phyloP scores from a whole-genome alignment of 371 early-diverging fungal species.

The Haplosporangium sp. region DNA sequence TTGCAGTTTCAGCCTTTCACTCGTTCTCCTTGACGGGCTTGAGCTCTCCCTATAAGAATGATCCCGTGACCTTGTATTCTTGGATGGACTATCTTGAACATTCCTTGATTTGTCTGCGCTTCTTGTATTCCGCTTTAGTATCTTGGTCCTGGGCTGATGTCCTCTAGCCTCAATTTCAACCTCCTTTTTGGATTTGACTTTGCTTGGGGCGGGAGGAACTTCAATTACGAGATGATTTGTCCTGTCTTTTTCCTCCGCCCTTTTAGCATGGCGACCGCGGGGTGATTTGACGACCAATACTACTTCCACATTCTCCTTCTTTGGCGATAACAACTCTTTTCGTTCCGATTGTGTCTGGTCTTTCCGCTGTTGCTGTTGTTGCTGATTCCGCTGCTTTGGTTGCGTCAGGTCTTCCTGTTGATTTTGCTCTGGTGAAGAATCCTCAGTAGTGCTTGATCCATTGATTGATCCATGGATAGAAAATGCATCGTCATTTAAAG shows the following conservation, averaged over 20 bases:
- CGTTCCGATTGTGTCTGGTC: neutral
- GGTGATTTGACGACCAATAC: neutral
- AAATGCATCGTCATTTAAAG: neutral
- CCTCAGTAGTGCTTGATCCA: neutral
- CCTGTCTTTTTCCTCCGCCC: neutral
- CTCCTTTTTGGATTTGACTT: neutral
- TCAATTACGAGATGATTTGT: neutral
- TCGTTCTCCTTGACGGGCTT: neutral
- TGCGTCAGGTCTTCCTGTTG: no score
- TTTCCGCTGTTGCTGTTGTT: neutral
- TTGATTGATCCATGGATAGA: no score
- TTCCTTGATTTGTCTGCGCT: neutral
- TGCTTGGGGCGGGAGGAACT: neutral
- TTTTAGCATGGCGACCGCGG: neutral
- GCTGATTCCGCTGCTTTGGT: no score
- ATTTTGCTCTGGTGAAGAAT: no score
- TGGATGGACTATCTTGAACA: neutral
- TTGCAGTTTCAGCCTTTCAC: neutral
- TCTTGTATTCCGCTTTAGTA: neutral
- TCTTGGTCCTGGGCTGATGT: neutral
- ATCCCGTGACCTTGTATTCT: neutral
- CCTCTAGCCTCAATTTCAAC: neutral
- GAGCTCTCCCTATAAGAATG: neutral
- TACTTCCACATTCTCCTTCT: neutral
- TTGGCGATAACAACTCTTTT: neutral